Conservation (phyloP, 352 stramenopile genomes). For the Elongisporangium anandrum region DNA sequence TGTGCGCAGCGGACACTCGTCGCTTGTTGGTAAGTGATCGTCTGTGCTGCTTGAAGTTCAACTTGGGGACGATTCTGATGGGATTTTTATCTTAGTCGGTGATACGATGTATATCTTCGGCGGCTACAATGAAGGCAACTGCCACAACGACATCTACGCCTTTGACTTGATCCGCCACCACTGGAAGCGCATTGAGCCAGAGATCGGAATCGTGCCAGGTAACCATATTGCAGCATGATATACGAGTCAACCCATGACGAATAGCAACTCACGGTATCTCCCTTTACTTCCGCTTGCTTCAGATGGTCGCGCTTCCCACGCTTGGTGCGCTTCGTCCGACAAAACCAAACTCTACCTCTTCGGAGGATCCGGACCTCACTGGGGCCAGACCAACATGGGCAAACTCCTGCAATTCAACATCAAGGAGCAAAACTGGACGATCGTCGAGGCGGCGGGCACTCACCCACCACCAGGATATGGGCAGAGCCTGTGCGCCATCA, state of each 20-base stretch:
- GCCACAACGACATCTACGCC: constrained; percentile 80
- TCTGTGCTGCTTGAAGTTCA: neutral
- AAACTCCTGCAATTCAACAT: constrained; percentile 81
- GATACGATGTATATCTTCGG: constrained; percentile 83
- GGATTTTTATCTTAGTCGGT: too few relatives aligned
- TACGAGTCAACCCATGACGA: neutral
- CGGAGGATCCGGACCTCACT: constrained; percentile 66
- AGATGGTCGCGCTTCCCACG: constrained; percentile 73
- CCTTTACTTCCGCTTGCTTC: neutral
- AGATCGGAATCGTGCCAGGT: constrained; percentile 69
- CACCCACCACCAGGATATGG: constrained; percentile 71
- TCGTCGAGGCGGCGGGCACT: constrained; percentile 62
- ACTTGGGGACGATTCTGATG: neutral
- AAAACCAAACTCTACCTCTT: constrained; percentile 78
- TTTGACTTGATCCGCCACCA: constrained; percentile 79
- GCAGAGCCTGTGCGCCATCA: constrained; percentile 70
- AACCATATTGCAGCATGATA: too few relatives aligned
- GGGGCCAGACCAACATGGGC: too few relatives aligned
- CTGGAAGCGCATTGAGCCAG: constrained; percentile 72
- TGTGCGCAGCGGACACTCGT: constrained; percentile 78
- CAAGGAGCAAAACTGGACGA: constrained; percentile 74
- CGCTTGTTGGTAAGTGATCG: constrained; percentile 49
- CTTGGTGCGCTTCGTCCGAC: constrained; percentile 70
- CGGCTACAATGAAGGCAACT: constrained; percentile 88
- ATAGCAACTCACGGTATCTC: constrained; percentile 3